These are phyloP conservation scores for Pezicula carpinea DNA, from an alignment of 2,329 filamentous ascomycete genomes.

Conservation along the genomic window DNA sequence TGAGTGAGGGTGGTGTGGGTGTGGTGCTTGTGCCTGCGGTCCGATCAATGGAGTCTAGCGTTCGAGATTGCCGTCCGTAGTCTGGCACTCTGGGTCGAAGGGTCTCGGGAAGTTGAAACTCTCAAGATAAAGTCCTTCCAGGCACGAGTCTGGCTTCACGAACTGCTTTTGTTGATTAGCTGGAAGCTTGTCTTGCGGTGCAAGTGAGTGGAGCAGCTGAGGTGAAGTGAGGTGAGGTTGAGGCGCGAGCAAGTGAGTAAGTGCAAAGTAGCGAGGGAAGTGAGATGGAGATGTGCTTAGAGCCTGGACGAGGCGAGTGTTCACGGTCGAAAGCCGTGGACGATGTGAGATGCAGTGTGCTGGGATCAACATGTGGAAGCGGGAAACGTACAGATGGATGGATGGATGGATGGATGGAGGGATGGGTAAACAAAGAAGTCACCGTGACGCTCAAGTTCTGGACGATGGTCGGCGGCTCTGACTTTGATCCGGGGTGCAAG, in stretches of 20 bases:
- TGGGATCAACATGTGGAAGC: too few relatives aligned
- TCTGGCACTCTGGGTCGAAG: conserved; percentile 6
- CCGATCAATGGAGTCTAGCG: conserved; percentile 13
- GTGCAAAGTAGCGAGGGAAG: too few relatives aligned
- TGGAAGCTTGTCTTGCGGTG: conserved; percentile 1
- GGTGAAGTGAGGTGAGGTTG: neutral
- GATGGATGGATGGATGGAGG: conserved; percentile 2
- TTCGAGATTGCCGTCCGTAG: conserved; percentile 17
- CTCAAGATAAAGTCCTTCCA: conserved; percentile 16
- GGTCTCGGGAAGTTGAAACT: conserved; percentile 29
- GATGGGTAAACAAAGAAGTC: conserved; percentile 17
- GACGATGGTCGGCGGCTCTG: conserved; percentile 16
- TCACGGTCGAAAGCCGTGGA: too few relatives aligned
- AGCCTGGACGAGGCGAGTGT: too few relatives aligned
- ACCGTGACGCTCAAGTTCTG: conserved; percentile 22
- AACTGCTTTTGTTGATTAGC: conserved; percentile 7
- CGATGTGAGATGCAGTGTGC: too few relatives aligned
- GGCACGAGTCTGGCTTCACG: too few relatives aligned
- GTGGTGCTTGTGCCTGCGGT: conserved; percentile 5
- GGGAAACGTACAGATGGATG: conserved; percentile 15
- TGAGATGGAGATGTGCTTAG: too few relatives aligned
- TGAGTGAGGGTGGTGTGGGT: neutral
- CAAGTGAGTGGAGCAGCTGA: too few relatives aligned
- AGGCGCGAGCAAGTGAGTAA: too few relatives aligned
- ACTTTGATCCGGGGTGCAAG: conserved; percentile 15